These are phyloP conservation scores for Dalbergia cochinchinensis DNA, from an alignment of 306 rosid species.

Conservation along the genomic window DNA sequence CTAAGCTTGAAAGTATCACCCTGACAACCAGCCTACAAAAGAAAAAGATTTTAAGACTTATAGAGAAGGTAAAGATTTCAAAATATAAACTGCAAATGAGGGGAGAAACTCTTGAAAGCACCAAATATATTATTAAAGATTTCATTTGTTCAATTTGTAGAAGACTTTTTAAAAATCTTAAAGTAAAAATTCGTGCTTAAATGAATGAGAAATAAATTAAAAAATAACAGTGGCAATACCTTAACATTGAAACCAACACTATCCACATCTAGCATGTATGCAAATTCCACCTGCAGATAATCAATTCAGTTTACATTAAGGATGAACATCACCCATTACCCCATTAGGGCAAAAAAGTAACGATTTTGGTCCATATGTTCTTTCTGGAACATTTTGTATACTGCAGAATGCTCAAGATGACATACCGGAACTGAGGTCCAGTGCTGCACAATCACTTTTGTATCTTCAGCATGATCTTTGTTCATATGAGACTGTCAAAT, in stretches of 20 bases:
- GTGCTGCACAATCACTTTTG: slow-evolving; percentile 85
- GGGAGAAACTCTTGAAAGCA: slow-evolving; percentile 32
- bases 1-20: slow-evolving; percentile 86
- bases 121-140: slow-evolving; percentile 1
- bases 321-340: slow-evolving; percentile 20
- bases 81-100: slow-evolving; percentile 18
- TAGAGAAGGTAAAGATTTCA: slow-evolving; percentile 5
- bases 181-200: background rate
- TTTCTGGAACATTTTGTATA: slow-evolving; percentile 24
- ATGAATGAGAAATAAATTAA: slow-evolving; percentile 16
- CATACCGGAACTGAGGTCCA: slow-evolving; percentile 87
- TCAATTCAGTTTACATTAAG: slow-evolving; percentile 40
- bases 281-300: slow-evolving; percentile 83
- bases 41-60: background rate
- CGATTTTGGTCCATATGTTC: background rate
- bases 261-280: slow-evolving; percentile 90
- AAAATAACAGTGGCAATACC: slow-evolving; percentile 54
- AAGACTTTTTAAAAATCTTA: background rate
- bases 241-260: slow-evolving; percentile 90
- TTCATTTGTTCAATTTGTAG: slow-evolving; percentile 14
- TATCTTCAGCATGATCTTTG: slow-evolving; percentile 93
- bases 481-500: slow-evolving; percentile 91
- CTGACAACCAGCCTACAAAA: slow-evolving; percentile 73
- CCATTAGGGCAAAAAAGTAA: background rate
- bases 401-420: slow-evolving; percentile 19